Percentiles rank a stretch among this genome's conserved stretches.
Conservation (phyloP, 2,329 filamentous ascomycete genomes). For the Saccharata proteae region DNA sequence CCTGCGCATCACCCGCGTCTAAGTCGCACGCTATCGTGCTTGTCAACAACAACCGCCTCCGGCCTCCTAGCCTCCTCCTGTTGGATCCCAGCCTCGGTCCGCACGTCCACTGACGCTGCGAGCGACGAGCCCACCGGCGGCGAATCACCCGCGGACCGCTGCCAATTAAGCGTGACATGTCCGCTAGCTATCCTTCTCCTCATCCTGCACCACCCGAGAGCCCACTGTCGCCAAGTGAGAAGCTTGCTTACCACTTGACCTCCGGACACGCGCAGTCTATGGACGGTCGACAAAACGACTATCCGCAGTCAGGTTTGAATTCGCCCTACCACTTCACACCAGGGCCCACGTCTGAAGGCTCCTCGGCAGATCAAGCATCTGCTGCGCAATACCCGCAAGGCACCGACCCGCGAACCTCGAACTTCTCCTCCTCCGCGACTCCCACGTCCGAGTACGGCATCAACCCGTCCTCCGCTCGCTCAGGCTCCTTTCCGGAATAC, state of each 20-base stretch:
- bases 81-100: constrained; percentile 12
- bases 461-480: constrained; percentile 64
- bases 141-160: constrained; percentile 25
- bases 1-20: constrained; percentile 38
- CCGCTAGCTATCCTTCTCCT: constrained; percentile 33
- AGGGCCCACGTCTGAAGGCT: constrained; percentile 67
- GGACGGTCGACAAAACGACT: constrained; percentile 42
- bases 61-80: constrained; percentile 18
- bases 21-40: constrained; percentile 31
- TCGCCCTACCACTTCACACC: constrained; percentile 39
- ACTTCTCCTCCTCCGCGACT: constrained; percentile 66
- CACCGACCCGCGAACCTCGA: constrained; percentile 63
- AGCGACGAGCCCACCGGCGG: constrained; percentile 15
- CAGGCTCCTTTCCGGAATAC: constrained; percentile 77
- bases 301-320: constrained; percentile 43
- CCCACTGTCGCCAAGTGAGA: constrained; percentile 28
- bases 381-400: constrained; percentile 79
- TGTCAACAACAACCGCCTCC: constrained; percentile 22
- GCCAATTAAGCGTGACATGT: constrained; percentile 33
- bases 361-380: constrained; percentile 81
- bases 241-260: constrained; percentile 26
- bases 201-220: constrained; percentile 24
- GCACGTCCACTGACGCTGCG: constrained; percentile 10
- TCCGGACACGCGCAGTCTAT: constrained; percentile 35
- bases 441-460: constrained; percentile 82